Conservation (phyloP, 116 monocot genomes). For the Cymodocea nodosa region DNA sequence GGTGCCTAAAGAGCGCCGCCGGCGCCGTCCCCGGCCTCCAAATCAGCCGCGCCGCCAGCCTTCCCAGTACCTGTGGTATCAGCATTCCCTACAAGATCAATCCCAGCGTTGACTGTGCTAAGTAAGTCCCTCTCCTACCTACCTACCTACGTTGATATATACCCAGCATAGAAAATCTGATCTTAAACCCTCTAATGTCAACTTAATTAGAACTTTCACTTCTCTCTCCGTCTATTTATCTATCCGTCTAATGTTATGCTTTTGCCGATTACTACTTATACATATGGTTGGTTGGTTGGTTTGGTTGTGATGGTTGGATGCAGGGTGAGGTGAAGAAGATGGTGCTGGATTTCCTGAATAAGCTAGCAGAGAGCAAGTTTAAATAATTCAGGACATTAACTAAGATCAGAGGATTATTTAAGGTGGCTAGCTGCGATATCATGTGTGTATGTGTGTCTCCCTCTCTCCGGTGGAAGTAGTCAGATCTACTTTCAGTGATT, state of each 20-base stretch:
- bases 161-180: no score
- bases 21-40: background rate
- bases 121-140: constrained; percentile 7
- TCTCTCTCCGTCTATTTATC: background rate
- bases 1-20: constrained; percentile 46
- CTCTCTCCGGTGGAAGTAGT: no score
- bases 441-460: no score
- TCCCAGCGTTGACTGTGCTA: constrained; percentile 22
- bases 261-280: background rate
- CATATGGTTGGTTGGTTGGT: no score
- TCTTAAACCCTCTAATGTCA: no score
- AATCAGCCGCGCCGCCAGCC: constrained; percentile 10
- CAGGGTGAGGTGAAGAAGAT: constrained; percentile 2
- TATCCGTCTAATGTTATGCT: background rate
- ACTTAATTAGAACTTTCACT: background rate
- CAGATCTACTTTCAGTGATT: no score
- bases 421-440: no score
- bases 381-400: background rate
- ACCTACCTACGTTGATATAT: no score
- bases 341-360: background rate
- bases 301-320: background rate
- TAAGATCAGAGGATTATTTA: background rate
- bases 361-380: no score
- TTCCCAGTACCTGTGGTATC: constrained; percentile 21
- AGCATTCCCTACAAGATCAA: constrained; percentile 28